A percentile compares a stretch with the other conserved stretches of the same genome.
These are phyloP conservation scores for Kazachstania taianensis DNA, from an alignment of 805 yeast genomes.

Conservation along the genomic window DNA sequence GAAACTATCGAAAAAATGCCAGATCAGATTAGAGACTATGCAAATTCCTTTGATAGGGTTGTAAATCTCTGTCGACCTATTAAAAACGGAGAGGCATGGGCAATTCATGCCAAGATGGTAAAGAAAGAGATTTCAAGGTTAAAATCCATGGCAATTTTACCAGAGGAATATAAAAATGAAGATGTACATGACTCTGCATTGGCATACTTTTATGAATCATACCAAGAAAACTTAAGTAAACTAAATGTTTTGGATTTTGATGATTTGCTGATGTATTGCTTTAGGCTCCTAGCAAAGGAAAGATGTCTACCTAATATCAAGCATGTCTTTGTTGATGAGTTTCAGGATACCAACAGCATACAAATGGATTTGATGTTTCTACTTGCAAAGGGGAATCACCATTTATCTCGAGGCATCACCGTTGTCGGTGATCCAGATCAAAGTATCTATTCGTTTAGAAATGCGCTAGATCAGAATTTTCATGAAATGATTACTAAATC, in stretches of 20 bases:
- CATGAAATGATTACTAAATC: constrained; percentile 38
- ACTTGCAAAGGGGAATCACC: constrained; percentile 35
- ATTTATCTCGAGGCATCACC: constrained; percentile 48
- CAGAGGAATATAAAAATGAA: constrained; percentile 31
- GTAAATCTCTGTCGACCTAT: constrained; percentile 22
- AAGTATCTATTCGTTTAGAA: constrained; percentile 80
- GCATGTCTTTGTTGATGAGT: constrained; percentile 86
- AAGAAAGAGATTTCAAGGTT: constrained; percentile 42
- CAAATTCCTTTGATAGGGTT: constrained; percentile 19
- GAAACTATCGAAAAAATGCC: constrained; percentile 31
- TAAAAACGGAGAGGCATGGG: constrained; percentile 23
- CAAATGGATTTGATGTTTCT: constrained; percentile 61
- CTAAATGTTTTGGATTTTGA: constrained; percentile 65
- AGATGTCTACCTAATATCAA: constrained; percentile 40
- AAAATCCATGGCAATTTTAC: constrained; percentile 43
- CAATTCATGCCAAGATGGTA: constrained; percentile 34
- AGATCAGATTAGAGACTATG: constrained; percentile 27
- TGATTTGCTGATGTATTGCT: constrained; percentile 56
- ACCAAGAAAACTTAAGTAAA: constrained; percentile 39
- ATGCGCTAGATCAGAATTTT: constrained; percentile 66
- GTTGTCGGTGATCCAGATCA: constrained; percentile 97
- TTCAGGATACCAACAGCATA: constrained; percentile 79
- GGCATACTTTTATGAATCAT: constrained; percentile 37
- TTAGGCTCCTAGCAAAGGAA: constrained; percentile 35
- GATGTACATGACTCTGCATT: constrained; percentile 27